Conservation (phyloP, 129 eudicot species). For the Solidago caesia region DNA sequence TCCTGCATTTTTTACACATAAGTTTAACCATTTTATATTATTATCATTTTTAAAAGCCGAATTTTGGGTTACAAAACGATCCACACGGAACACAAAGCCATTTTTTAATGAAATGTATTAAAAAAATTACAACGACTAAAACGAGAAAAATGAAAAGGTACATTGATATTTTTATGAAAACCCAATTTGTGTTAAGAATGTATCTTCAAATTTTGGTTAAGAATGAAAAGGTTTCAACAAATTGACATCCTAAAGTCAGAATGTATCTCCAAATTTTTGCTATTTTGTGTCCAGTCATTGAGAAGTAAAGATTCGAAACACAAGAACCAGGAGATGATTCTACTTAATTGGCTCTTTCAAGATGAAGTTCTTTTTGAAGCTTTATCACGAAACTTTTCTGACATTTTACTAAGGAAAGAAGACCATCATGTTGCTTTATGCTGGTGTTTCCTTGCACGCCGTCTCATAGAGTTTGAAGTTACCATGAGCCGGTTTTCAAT, state of each 20-base stretch:
- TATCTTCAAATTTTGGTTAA: background rate
- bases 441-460: constrained; percentile 84
- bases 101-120: too few relatives aligned
- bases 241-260: constrained; percentile 8
- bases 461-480: constrained; percentile 65
- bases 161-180: too few relatives aligned
- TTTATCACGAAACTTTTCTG: constrained; percentile 46
- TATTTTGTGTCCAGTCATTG: constrained; percentile 45
- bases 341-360: constrained; percentile 85
- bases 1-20: too few relatives aligned
- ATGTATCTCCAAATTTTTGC: background rate
- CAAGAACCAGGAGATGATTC: constrained; percentile 64
- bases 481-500: constrained; percentile 38
- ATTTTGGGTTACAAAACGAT: too few relatives aligned
- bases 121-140: too few relatives aligned
- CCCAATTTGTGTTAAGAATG: background rate
- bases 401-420: constrained; percentile 57
- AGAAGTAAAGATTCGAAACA: constrained; percentile 49
- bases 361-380: constrained; percentile 61
- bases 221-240: background rate
- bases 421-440: constrained; percentile 79
- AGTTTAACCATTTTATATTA: too few relatives aligned
- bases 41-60: too few relatives aligned
- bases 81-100: too few relatives aligned
- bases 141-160: too few relatives aligned